Evolutionary conservation across 1,139 yeast species (phyloP).

Genomic region (Entelexis paramagnoliae): DNA sequence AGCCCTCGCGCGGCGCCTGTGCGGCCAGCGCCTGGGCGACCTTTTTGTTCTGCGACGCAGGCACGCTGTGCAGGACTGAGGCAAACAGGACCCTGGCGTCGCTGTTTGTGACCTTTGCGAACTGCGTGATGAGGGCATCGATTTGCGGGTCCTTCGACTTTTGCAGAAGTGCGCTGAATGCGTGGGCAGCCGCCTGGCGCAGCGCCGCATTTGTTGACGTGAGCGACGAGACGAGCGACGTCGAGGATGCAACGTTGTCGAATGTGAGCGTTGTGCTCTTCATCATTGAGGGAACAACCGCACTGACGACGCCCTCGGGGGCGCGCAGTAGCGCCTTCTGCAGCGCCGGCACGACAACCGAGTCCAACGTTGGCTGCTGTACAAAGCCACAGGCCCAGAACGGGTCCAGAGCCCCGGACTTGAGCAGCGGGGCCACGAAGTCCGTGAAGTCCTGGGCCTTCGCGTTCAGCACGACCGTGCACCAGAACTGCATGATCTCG

Average conservation of each 20-base stretch:
- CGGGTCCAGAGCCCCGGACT: slow-evolving; percentile 25
- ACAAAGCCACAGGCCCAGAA: slow-evolving; percentile 38
- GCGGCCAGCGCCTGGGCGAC: slow-evolving; percentile 39
- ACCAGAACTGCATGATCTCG: slow-evolving; percentile 8
- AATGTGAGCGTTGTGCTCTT: slow-evolving; percentile 33
- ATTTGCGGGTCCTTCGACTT: slow-evolving; percentile 27
- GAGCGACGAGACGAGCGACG: slow-evolving; percentile 45
- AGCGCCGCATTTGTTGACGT: slow-evolving; percentile 63
- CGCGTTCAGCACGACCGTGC: slow-evolving; percentile 10
- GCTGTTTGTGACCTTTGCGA: slow-evolving; percentile 46
- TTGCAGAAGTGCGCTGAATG: slow-evolving; percentile 26
- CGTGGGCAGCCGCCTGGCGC: slow-evolving; percentile 33
- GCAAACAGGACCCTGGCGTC: slow-evolving; percentile 54
- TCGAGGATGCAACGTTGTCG: slow-evolving; percentile 40
- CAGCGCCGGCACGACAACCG: slow-evolving; percentile 46
- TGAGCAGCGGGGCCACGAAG: slow-evolving; percentile 9
- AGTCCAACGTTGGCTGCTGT: slow-evolving; percentile 37
- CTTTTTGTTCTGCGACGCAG: slow-evolving; percentile 31
- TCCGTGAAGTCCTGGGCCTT: slow-evolving; percentile 16
- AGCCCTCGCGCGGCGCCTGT: slow-evolving; percentile 58
- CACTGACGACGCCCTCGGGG: slow-evolving; percentile 58
- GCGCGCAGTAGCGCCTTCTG: slow-evolving; percentile 75
- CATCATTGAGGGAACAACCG: slow-evolving; percentile 44
- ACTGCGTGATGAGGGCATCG: slow-evolving; percentile 46
- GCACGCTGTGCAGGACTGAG: slow-evolving; percentile 31